A percentile compares a stretch with the other conserved stretches of the same genome.
phyloP scores from a whole-genome alignment of 2,329 filamentous ascomycete species.

The Exophiala spinifera region DNA sequence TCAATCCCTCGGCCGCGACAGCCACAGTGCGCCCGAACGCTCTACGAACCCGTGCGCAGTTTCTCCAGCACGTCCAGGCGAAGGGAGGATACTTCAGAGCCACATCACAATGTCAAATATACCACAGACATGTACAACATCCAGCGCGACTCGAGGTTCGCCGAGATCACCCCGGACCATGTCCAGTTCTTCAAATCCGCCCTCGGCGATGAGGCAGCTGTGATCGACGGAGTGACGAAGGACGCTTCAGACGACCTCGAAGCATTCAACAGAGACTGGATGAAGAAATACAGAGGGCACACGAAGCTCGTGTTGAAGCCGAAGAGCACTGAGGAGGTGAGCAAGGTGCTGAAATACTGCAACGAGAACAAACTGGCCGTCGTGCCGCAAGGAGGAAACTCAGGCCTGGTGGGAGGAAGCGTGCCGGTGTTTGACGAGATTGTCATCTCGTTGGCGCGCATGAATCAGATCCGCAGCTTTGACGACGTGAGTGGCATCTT shows the following conservation, averaged over 20 bases:
- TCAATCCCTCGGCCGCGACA: slow-evolving; percentile 11
- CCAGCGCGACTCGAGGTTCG: slow-evolving; percentile 73
- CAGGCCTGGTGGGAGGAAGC: slow-evolving; percentile 89
- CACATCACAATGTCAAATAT: slow-evolving; percentile 55
- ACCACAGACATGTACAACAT: slow-evolving; percentile 78
- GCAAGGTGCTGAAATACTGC: slow-evolving; percentile 88
- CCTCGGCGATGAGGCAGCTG: slow-evolving; percentile 73
- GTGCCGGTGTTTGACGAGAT: slow-evolving; percentile 99
- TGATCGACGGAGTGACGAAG: slow-evolving; percentile 77
- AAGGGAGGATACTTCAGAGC: slow-evolving; percentile 21
- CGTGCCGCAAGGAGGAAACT: slow-evolving; percentile 95
- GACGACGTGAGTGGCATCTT: slow-evolving; percentile 89
- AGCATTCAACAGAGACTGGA: slow-evolving; percentile 96
- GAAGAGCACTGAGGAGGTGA: slow-evolving; percentile 79
- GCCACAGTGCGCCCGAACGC: slow-evolving; percentile 2
- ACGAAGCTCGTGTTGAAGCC: slow-evolving; percentile 84
- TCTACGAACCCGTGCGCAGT: slow-evolving; percentile 11
- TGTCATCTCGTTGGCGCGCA: slow-evolving; percentile 81
- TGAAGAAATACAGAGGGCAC: slow-evolving; percentile 96
- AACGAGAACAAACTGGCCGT: slow-evolving; percentile 89
- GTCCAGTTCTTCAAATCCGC: slow-evolving; percentile 77
- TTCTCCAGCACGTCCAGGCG: slow-evolving; percentile 20
- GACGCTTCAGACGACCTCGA: slow-evolving; percentile 78
- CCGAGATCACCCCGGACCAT: slow-evolving; percentile 68
- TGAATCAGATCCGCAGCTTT: slow-evolving; percentile 89